Conservation (phyloP, 805 yeast species). For the Cyberlindnera euphorbiae region DNA sequence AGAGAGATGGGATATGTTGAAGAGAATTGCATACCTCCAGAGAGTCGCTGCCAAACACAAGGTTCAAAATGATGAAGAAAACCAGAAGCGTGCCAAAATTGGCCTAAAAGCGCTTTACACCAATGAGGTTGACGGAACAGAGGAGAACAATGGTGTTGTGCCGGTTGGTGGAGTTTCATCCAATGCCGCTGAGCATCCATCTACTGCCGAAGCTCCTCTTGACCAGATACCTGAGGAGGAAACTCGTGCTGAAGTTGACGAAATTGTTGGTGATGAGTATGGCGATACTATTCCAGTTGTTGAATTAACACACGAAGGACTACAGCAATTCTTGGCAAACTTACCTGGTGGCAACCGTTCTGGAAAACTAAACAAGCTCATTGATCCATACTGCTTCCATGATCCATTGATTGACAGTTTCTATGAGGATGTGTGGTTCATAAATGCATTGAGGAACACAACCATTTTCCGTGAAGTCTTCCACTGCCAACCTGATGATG, state of each 20-base stretch:
- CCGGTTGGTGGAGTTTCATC: conserved; percentile 7
- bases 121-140: neutral
- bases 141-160: neutral
- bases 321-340: conserved; percentile 35
- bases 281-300: conserved; percentile 35
- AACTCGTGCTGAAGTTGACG: conserved; percentile 1
- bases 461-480: conserved; percentile 76
- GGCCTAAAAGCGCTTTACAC: conserved; percentile 13
- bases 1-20: conserved; percentile 68
- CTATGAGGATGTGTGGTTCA: conserved; percentile 81
- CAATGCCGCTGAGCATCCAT: too few species aligned
- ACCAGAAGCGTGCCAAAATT: conserved; percentile 28
- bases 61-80: conserved; percentile 35
- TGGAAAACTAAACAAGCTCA: conserved; percentile 35
- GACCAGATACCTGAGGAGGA: too few species aligned
- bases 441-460: conserved; percentile 80
- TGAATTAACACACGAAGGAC: conserved; percentile 39
- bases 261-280: conserved; percentile 18
- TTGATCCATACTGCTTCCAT: conserved; percentile 84
- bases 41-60: conserved; percentile 53
- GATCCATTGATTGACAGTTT: conserved; percentile 85
- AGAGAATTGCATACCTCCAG: conserved; percentile 65
- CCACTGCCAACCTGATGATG: conserved; percentile 92
- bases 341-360: conserved; percentile 31
- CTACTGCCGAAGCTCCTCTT: too few species aligned